Evolutionary conservation across 192 early-diverging fungal species (phyloP), one percentile per base, ranked within the genome.

Genomic region (Coemansia sp.): DNA sequence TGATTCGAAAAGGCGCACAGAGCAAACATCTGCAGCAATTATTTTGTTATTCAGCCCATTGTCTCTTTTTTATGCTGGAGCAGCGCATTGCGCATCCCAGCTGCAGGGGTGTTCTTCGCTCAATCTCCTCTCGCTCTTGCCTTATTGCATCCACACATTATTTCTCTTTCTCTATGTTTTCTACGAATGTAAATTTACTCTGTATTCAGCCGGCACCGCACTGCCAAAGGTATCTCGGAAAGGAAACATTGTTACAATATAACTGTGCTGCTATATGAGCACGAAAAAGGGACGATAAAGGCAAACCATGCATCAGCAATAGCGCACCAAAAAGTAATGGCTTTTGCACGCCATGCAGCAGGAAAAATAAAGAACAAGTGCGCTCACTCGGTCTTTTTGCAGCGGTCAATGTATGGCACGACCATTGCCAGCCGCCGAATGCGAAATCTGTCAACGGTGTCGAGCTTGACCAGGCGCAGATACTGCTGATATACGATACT

Each of bases 401-500:
- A 53, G 2, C 52, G 38, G 53, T 66, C 76, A 15, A 86, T 61
- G 48, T 81, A 83, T 15, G 85, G 85, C 57, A 85, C 58, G 19
- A 74, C 57, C 1, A 68, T 55, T 1, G 71, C 55, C 38, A 64
- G 14, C 58, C 65, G 66, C 34, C 56, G 66, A n/a, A 84, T 56
- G 49, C 78, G 59, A 50, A 72, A 76, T 37, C 69, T 19, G 57
- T 78, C 64, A 36, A 72, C 59, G 36, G 60, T 72, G 54, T 62
- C 69, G 17, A 84, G 76, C 65, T 75, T 78, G 38, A 83, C 75
- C 38, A 84, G 50, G 17, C 85, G 77, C 63, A 86, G 51, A 62
- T 84, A 84, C 71, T 84, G 81, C 65, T 82, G 82, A 55, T 78
- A 84, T 2, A 84, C 76, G 20, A 86, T 84, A 65, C 77, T 82